Percentiles rank a stretch among this genome's conserved stretches.
phyloP scores from a whole-genome alignment of 2,329 filamentous ascomycete species.

The Ilyonectria sp. region DNA sequence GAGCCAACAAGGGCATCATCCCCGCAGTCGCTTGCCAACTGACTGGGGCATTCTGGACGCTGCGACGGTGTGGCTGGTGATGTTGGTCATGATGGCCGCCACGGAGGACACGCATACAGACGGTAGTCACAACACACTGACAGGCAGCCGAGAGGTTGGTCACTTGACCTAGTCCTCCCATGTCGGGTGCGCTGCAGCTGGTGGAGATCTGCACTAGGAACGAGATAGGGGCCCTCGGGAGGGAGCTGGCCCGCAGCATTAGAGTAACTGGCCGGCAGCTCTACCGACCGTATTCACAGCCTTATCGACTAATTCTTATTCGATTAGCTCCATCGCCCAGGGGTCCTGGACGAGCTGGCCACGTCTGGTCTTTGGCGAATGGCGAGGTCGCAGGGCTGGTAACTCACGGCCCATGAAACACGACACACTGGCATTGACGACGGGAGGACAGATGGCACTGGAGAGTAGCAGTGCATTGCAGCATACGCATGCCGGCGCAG shows the following conservation, averaged over 20 bases:
- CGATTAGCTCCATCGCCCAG: background rate
- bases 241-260: conserved; percentile 5
- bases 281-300: conserved; percentile 9
- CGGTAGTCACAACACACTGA: background rate
- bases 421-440: conserved; percentile 11
- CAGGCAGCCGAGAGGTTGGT: background rate
- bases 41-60: background rate
- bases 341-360: background rate
- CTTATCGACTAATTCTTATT: conserved; percentile 7
- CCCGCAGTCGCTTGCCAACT: conserved; percentile 4
- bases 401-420: conserved; percentile 26
- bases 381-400: conserved; percentile 4
- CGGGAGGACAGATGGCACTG: background rate
- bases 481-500: background rate
- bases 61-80: conserved; percentile 27
- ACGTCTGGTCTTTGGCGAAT: conserved; percentile 14
- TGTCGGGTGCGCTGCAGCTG: conserved; percentile 2
- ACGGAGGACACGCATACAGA: conserved; percentile 4
- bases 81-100: conserved; percentile 22
- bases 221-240: background rate
- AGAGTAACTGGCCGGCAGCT: conserved; percentile 14
- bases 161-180: conserved; percentile 18
- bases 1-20: background rate
- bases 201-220: conserved; percentile 17
- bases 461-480: conserved; percentile 10